These are phyloP conservation scores for Metschnikowia henanensis DNA, from an alignment of 805 yeast genomes.

Conservation along the genomic window DNA sequence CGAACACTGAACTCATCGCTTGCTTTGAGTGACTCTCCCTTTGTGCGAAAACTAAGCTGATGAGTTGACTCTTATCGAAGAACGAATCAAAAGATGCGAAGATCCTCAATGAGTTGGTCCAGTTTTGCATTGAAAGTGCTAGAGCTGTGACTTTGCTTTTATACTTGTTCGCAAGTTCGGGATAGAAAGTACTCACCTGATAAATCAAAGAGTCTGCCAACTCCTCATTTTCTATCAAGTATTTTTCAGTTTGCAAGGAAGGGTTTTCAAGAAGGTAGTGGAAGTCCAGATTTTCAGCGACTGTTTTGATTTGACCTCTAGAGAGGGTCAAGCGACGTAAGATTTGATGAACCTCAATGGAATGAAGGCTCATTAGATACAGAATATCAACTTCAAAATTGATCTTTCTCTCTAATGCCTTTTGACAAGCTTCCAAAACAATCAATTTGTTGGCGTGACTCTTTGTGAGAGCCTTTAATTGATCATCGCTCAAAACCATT, in stretches of 20 bases:
- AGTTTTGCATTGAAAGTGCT: constrained; percentile 17
- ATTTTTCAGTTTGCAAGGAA: constrained; percentile 1
- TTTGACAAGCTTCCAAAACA: constrained; percentile 7
- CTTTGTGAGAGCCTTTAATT: constrained; percentile 13
- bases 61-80: constrained; percentile 15
- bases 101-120: constrained; percentile 22
- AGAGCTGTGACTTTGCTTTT: constrained; percentile 13
- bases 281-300: constrained; percentile 8
- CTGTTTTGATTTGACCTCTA: constrained; percentile 7
- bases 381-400: constrained; percentile 11
- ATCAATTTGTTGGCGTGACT: constrained; percentile 12
- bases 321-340: constrained; percentile 5
- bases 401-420: constrained; percentile 4
- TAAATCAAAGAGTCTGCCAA: constrained; percentile 16
- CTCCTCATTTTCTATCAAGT: constrained; percentile 1
- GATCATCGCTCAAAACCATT: constrained; percentile 29
- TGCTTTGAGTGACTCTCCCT: constrained; percentile 26
- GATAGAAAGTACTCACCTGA: constrained; percentile 12
- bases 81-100: constrained; percentile 13
- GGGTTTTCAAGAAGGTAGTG: constrained; percentile 12
- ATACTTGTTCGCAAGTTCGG: constrained; percentile 12
- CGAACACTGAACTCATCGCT: constrained; percentile 29
- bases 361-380: constrained; percentile 9
- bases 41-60: constrained; percentile 23
- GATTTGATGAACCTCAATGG: constrained; percentile 8